Base-by-base conservation (phyloP, 345 rosid genomes). In the Excoecaria cochinchinensis region DNA sequence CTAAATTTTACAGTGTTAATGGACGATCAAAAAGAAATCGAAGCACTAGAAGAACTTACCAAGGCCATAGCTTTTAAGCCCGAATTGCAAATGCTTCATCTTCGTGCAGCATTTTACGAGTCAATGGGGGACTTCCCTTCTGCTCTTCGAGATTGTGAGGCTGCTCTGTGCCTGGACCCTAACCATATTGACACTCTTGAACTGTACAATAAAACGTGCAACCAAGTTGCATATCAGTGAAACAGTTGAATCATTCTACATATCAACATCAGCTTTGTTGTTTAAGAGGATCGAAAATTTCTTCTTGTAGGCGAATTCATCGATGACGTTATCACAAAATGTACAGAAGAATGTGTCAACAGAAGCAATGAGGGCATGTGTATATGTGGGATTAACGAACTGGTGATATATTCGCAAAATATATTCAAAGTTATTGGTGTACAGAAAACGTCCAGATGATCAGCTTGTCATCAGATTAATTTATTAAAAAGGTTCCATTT, bases 141-240 rank as follows among this genome's bases (percentile, higher is more conserved):
- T 72, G 90, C 98, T 67, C 63, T 90, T 44, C 85, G 77, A 79
- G 98, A 95, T 78, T 95, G 98, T 67, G 88, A 86, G 76, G 98
- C 98, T 61, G 99, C 98, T 83, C 98, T 95, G 68, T 92, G 96
- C 82, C 76, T 95, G 78, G 97, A 95, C 75, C 95, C 97, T 1
- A 80, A 81, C 76, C 95, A 95, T 78, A 73, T 59, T 1, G 99
- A 92, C 82, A 91, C 93, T 0, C 87, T 87, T 63, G 92, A 91
- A 72, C 88, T 92, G 52, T 92, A 91, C 72, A 87, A 80, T 73
- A 88, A 92, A 79, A 84, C 95, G 72, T 81, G 75, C n/a, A 84
- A 77, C 81, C 77, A 76, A 76, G 73, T 85, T 74, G 77, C 83
- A 24, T 17, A 77, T 84, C 88, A 72, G 47, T 78, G 81, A 73